Evolutionary conservation across 1,284 basidiomycete genomes (phyloP).

Genomic region (Ceratobasidium sp.): DNA sequence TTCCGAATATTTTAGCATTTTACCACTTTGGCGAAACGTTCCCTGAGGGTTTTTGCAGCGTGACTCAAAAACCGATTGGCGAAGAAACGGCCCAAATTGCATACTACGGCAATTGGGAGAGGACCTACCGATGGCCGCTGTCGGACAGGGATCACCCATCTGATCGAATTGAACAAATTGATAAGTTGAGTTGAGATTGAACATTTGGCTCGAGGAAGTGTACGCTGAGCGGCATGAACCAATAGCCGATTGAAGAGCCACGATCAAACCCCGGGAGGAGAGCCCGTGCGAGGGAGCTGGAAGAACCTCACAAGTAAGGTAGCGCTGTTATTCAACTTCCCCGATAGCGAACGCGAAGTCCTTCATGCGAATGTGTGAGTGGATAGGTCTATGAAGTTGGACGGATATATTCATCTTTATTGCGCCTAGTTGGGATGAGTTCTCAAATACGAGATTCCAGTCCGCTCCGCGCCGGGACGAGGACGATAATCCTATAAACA

Average conservation of each 20-base stretch:
- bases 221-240: not conserved
- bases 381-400: no score
- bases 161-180: slow-evolving; percentile 13
- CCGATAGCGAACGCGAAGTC: not conserved
- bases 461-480: slow-evolving; percentile 10
- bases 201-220: not conserved
- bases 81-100: slow-evolving; percentile 20
- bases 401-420: not conserved
- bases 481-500: not conserved
- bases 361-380: slow-evolving; percentile 15
- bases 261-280: not conserved
- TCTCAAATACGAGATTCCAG: slow-evolving; percentile 37
- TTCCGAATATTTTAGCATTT: slow-evolving; percentile 14
- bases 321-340: slow-evolving; percentile 16
- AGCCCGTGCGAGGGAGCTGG: slow-evolving; percentile 10
- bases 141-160: not conserved
- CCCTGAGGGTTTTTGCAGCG: no score
- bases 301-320: slow-evolving; percentile 25
- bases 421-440: slow-evolving; percentile 38
- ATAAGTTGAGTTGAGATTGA: slow-evolving; percentile 9
- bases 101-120: slow-evolving; percentile 32
- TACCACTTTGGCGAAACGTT: slow-evolving; percentile 24
- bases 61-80: slow-evolving; percentile 2
- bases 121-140: slow-evolving; percentile 37
- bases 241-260: not conserved